Percentiles rank a stretch among this genome's conserved stretches.
phyloP scores from a whole-genome alignment of 352 stramenopile genomes.

The Globisporangium solare region DNA sequence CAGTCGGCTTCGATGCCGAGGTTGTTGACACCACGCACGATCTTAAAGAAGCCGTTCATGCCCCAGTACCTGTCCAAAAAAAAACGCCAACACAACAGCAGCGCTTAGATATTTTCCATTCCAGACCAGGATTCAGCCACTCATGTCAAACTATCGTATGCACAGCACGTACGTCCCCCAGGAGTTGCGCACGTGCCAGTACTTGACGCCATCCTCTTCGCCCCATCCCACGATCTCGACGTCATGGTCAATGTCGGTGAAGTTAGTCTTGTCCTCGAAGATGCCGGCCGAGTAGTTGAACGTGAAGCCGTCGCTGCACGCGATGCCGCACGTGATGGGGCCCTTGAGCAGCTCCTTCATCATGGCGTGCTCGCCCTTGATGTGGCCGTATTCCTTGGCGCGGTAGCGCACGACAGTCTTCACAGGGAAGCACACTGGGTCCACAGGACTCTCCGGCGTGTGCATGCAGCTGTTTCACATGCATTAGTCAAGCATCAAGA shows the following conservation, averaged over 20 bases:
- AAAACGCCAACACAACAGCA: not conserved
- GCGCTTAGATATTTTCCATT: not conserved
- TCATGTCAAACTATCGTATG: not conserved
- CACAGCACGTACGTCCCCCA: conserved; percentile 62
- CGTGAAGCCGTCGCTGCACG: conserved; percentile 64
- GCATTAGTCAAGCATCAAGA: not conserved
- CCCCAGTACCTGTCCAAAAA: conserved; percentile 49
- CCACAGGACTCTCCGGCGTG: conserved; percentile 16
- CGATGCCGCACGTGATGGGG: conserved; percentile 88
- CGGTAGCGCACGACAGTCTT: conserved; percentile 50
- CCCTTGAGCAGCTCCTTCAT: conserved; percentile 69
- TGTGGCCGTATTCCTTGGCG: conserved; percentile 39
- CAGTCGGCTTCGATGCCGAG: conserved; percentile 84
- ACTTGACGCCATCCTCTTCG: conserved; percentile 72
- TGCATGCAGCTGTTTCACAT: conserved; percentile 33
- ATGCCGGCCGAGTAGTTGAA: conserved; percentile 89
- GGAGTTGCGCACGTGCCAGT: conserved; percentile 93
- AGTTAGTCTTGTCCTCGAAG: conserved; percentile 72
- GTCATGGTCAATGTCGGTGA: conserved; percentile 70
- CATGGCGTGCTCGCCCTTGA: conserved; percentile 50
- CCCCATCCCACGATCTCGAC: conserved; percentile 93
- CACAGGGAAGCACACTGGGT: conserved; percentile 39
- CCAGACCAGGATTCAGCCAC: not conserved
- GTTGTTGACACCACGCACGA: conserved; percentile 84
- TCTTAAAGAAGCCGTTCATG: conserved; percentile 91